Evolutionary conservation across 306 rosid genomes (phyloP).

Genomic region (Glycine tomentella): DNA sequence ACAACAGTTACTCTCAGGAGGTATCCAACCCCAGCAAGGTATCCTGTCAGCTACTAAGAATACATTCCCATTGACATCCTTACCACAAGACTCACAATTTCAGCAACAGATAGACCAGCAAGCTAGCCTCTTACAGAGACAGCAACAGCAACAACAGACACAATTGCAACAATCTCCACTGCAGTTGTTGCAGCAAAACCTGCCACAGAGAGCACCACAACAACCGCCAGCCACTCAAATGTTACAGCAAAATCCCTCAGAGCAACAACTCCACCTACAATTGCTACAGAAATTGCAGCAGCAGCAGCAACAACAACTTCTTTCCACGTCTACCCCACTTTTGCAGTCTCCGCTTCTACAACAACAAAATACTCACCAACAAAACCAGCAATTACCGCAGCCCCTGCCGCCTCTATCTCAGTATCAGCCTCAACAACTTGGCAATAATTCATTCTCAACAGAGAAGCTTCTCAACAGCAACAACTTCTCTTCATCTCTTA

Average conservation of each 20-base stretch:
- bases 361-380: conserved; percentile 76
- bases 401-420: conserved; percentile 60
- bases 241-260: conserved; percentile 75
- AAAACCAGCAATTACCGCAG: conserved; percentile 68
- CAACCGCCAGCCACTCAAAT: conserved; percentile 65
- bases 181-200: conserved; percentile 77
- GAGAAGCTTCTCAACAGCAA: conserved; percentile 74
- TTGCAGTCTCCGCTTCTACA: conserved; percentile 81
- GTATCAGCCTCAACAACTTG: conserved; percentile 73
- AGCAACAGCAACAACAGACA: conserved; percentile 82
- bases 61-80: conserved; percentile 63
- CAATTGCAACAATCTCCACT: conserved; percentile 74
- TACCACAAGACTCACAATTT: conserved; percentile 76
- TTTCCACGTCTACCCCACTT: conserved; percentile 63
- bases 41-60: conserved; percentile 60
- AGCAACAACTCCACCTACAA: conserved; percentile 81
- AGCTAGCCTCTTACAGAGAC: conserved; percentile 69
- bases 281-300: conserved; percentile 82
- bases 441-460: conserved; percentile 63
- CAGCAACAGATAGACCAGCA: conserved; percentile 86
- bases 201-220: conserved; percentile 71
- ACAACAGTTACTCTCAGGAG: conserved; percentile 70
- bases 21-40: conserved; percentile 8
- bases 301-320: conserved; percentile 66
- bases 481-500: conserved; percentile 68